Evolutionary conservation across 345 rosid genomes (phyloP), one percentile per base, ranked within the genome.

Genomic region (Populus pruinosa): DNA sequence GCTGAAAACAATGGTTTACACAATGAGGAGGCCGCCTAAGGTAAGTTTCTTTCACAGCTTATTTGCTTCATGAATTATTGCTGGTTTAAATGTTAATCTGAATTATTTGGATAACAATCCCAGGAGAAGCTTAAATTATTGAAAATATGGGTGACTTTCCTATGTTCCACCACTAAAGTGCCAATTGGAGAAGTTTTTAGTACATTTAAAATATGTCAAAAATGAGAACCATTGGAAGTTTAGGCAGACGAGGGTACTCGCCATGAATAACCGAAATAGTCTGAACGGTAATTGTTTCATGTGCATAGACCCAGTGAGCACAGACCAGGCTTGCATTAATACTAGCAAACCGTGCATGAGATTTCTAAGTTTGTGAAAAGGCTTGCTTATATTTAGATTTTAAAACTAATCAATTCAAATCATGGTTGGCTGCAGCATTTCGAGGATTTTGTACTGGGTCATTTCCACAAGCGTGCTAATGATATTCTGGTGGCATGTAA

Each of bases 1-100:
- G 25, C 78, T 93, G 67, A 90, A 79, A 86, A 91, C 96, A 4
- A 95, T 95, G 99, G 76, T 81, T 56, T 90, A 87, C 84, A 63
- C 86, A 62, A 81, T 95, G 86, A 89, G 89, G 87, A 88, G 82
- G 82, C 94, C 96, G n/a, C 99, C 94, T 20, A 89, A 92, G 96
- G 99, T 92, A 88, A 47, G 71, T 63, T 76, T 69, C 25, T 43
- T 50, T 69, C 35, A 69, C 67, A n/a, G 41, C 65, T 73, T 61
- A 31, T 47, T 67, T 75, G 35, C 44, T 9, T 63, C 14, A 12
- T 53, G 35, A 35, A 31, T 16, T 36, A 43, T 6, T 71, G 14
- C 12, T 14, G 38, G 29, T 23, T 50, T 50, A 71, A 50, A 29
- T 50, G 27, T 10, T 29, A 25, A 8, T 20, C 13, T 13, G 38